phyloP scores from a whole-genome alignment of 2,329 filamentous ascomycete genomes.

The Lachnellula arida region DNA sequence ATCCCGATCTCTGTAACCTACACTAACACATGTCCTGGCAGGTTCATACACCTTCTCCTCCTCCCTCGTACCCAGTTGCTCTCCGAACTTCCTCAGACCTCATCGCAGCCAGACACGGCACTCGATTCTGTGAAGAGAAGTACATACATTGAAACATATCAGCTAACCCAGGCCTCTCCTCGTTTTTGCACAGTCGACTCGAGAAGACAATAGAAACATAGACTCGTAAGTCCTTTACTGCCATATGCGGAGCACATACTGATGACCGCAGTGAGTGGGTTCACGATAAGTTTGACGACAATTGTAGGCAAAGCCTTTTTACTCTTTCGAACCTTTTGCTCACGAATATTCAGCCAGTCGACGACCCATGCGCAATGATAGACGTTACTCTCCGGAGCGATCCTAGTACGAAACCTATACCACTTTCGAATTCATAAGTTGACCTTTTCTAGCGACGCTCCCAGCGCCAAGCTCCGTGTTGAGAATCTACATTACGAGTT shows the following conservation, averaged over 20 bases:
- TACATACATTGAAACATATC: constrained; percentile 38
- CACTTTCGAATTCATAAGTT: constrained; percentile 3
- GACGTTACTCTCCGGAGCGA: constrained; percentile 30
- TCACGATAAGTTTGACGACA: constrained; percentile 82
- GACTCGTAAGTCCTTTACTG: constrained; percentile 54
- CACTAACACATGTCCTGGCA: constrained; percentile 5
- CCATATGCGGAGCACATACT: background rate
- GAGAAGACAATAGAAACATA: constrained; percentile 60
- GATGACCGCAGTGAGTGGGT: constrained; percentile 73
- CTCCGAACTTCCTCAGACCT: constrained; percentile 34
- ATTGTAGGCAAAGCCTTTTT: constrained; percentile 40
- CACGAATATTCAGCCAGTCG: constrained; percentile 25
- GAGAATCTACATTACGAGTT: constrained; percentile 93
- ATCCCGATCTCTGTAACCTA: background rate
- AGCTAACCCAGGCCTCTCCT: constrained; percentile 41
- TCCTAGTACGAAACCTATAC: constrained; percentile 21
- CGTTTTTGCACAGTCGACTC: constrained; percentile 51
- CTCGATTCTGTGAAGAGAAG: constrained; percentile 33
- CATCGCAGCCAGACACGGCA: constrained; percentile 25
- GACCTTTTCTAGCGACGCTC: constrained; percentile 38
- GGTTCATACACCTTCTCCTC: constrained; percentile 35
- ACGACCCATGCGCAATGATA: constrained; percentile 22
- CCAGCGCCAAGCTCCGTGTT: constrained; percentile 69
- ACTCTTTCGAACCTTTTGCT: constrained; percentile 12
- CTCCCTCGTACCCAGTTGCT: constrained; percentile 29